These are phyloP conservation scores for Vaccinium macrocarpon DNA, from an alignment of 148 eudicot species.

Conservation along the genomic window DNA sequence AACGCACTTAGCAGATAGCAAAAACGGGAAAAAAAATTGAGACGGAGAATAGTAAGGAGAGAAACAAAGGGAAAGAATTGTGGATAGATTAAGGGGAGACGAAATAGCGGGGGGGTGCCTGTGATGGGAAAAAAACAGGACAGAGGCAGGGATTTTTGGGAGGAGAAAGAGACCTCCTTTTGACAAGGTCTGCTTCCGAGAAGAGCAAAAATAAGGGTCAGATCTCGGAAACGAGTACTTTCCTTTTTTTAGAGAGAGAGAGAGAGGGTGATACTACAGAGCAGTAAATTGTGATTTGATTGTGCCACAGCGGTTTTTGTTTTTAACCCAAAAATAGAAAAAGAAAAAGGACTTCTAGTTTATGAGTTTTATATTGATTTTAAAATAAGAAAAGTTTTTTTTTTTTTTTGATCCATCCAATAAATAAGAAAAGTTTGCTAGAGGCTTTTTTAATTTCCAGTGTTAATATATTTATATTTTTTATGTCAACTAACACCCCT, in stretches of 20 bases:
- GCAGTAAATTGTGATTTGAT: not conserved
- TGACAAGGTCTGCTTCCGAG: slow-evolving; percentile 12
- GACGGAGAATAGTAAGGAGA: not conserved
- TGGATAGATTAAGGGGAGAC: not conserved
- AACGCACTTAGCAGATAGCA: not conserved
- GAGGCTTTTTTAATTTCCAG: too few species aligned
- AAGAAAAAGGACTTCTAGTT: too few species aligned
- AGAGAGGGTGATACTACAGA: not conserved
- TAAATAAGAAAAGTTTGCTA: too few species aligned
- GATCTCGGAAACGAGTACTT: slow-evolving; percentile 15
- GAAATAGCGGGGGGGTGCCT: not conserved
- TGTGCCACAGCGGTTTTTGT: too few species aligned
- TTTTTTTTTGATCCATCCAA: too few species aligned
- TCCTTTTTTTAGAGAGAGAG: not conserved
- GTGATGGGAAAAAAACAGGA: slow-evolving; percentile 6
- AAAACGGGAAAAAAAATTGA: not conserved
- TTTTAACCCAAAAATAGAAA: too few species aligned
- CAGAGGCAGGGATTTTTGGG: slow-evolving; percentile 9
- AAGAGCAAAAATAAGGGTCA: slow-evolving; percentile 11
- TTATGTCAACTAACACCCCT: too few species aligned
- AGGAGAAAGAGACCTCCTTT: slow-evolving; percentile 7
- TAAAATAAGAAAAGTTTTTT: too few species aligned
- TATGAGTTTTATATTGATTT: too few species aligned
- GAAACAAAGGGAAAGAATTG: not conserved
- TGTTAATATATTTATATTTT: too few species aligned